Evolutionary conservation across 371 early-diverging fungal genomes (phyloP), one percentile per base, ranked within the genome.

Genomic region (Racocetra persica): DNA sequence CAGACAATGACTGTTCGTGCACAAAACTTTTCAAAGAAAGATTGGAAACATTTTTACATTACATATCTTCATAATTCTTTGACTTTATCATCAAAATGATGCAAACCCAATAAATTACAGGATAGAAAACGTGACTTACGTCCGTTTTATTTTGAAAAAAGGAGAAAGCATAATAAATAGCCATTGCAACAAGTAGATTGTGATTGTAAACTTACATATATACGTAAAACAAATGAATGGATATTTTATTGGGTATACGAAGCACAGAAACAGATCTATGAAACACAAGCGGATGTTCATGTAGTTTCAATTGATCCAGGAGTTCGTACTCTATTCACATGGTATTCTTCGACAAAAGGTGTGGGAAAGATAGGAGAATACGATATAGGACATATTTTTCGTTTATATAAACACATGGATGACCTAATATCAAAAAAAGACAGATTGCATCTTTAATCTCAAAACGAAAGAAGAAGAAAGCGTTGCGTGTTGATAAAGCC

Each of bases 71-170:
- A 69, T 45, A 41, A 49, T 69, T 69, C 70, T 69, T 69, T 38
- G 20, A 69, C 49, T 69, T 69, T 69, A 55, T 73, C 49, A 73
- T 73, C 74, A 73, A 73, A 57, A 73, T 4, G 26, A 73, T 55
- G 24, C 26, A 55, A 73, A 55, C n/a, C 36, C 0, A 73, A 57
- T 54, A 36, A 73, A 51, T 51, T 55, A 26, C 20, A 73, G 54
- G 28, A 73, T 22, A 38, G 57, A 73, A 73, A 54, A 49, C 24
- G 6, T 73, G 28, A 24, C 38, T 54, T 54, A 22, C 3, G 20
- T 28, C 7, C 13, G 20, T 51, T 24, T 57, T 2, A 69, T 45
- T 69, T 69, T 41, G 36, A 69, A 69, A 20, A 8, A 41, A 69
- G 20, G 41, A 69, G 7, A 69, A 69, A 69, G 24, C 41, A 38